Evolutionary conservation across 2,329 filamentous ascomycete genomes (phyloP).

Genomic region (Hypoxylon sp.): DNA sequence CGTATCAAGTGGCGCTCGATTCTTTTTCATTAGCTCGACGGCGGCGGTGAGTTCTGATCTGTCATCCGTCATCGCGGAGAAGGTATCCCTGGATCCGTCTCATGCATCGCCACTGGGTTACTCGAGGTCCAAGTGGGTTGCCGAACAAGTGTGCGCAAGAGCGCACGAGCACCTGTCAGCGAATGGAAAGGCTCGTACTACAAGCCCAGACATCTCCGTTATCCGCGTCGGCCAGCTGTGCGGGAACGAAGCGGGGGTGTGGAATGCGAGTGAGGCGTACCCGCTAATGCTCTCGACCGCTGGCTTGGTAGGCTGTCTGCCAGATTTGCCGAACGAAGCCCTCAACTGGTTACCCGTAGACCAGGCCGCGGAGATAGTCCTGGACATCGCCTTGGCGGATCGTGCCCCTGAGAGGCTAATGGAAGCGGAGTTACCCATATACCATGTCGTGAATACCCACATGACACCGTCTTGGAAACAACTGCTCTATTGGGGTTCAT

Average conservation of each 20-base stretch:
- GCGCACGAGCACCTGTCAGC: constrained; percentile 48
- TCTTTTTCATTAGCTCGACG: constrained; percentile 49
- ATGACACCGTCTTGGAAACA: constrained; percentile 58
- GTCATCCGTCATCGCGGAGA: constrained; percentile 55
- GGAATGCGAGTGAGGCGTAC: constrained; percentile 63
- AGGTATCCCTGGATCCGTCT: constrained; percentile 55
- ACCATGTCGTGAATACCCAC: constrained; percentile 64
- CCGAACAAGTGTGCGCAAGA: constrained; percentile 64
- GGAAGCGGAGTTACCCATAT: constrained; percentile 53
- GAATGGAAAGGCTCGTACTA: constrained; percentile 41
- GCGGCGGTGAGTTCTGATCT: constrained; percentile 34
- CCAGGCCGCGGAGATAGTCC: constrained; percentile 57
- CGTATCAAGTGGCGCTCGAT: constrained; percentile 26
- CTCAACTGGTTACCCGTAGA: constrained; percentile 63
- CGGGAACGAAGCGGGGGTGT: constrained; percentile 56
- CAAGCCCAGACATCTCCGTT: constrained; percentile 50
- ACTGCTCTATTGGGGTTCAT: constrained; percentile 59
- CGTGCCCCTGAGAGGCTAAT: constrained; percentile 23
- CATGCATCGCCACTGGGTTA: constrained; percentile 65
- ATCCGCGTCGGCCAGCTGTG: constrained; percentile 62
- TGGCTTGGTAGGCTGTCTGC: constrained; percentile 55
- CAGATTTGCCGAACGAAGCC: constrained; percentile 53
- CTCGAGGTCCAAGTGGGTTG: constrained; percentile 69
- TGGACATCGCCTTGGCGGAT: constrained; percentile 52
- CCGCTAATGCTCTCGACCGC: constrained; percentile 61